phyloP scores from a whole-genome alignment of 768 basidiomycete genomes.

The Tulasnella sp. region DNA sequence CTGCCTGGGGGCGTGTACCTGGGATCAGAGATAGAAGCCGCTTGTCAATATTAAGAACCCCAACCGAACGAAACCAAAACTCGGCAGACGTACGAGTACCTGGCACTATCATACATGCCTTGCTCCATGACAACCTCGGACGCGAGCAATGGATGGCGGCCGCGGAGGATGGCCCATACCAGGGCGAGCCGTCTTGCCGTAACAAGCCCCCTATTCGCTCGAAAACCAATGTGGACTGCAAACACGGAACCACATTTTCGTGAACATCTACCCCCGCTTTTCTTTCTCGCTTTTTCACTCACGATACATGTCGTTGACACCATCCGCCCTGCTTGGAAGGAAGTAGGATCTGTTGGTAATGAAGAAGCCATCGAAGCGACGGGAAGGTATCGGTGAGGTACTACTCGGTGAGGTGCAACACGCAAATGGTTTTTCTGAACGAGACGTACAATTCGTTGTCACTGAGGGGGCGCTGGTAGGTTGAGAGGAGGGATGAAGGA shows the following conservation, averaged over 20 bases:
- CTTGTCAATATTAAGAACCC: not conserved
- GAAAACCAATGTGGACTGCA: constrained; percentile 57
- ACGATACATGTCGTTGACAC: constrained; percentile 76
- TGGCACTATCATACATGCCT: constrained; percentile 47
- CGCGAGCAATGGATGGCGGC: constrained; percentile 63
- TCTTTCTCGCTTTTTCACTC: too few relatives aligned
- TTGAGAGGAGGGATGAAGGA: not conserved
- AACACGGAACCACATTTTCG: too few relatives aligned
- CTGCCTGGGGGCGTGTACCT: constrained; percentile 36
- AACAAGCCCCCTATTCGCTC: constrained; percentile 37
- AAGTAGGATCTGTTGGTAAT: constrained; percentile 75
- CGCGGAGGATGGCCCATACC: constrained; percentile 58
- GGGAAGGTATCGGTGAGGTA: not conserved
- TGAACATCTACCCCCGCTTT: too few relatives aligned
- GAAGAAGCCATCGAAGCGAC: constrained; percentile 33
- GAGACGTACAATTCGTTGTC: not conserved
- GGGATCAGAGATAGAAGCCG: not conserved
- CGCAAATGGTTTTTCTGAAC: not conserved
- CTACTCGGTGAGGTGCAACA: not conserved
- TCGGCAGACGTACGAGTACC: constrained; percentile 47
- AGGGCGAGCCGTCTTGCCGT: constrained; percentile 39
- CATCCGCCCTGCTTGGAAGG: constrained; percentile 63
- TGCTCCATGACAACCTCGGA: constrained; percentile 44
- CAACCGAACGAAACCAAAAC: not conserved
- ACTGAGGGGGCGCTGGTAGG: not conserved